phyloP scores from a whole-genome alignment of 768 basidiomycete species.

The Auricularia auricula-judae region DNA sequence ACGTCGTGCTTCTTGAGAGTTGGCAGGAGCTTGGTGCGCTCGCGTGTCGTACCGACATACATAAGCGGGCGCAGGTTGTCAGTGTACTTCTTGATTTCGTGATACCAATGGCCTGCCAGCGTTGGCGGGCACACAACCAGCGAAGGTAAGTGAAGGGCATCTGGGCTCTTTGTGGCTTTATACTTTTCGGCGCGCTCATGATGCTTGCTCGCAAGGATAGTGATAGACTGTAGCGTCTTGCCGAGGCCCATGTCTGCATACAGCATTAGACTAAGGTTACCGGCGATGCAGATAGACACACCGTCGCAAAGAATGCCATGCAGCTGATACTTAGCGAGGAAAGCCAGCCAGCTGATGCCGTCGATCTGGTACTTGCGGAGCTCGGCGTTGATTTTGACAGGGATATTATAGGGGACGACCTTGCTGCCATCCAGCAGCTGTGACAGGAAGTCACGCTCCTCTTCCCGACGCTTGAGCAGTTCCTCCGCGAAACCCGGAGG shows the following conservation, averaged over 20 bases:
- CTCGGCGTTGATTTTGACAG: slow-evolving; percentile 83
- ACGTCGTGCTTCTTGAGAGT: slow-evolving; percentile 67
- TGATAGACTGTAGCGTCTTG: slow-evolving; percentile 95
- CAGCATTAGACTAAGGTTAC: background rate
- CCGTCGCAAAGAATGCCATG: slow-evolving; percentile 98
- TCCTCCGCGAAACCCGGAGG: slow-evolving; percentile 87
- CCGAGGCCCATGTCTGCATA: slow-evolving; percentile 92
- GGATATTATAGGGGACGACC: slow-evolving; percentile 81
- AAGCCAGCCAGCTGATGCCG: slow-evolving; percentile 97
- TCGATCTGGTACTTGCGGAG: slow-evolving; percentile 97
- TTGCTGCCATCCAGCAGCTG: slow-evolving; percentile 93
- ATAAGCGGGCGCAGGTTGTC: slow-evolving; percentile 74
- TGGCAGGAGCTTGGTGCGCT: slow-evolving; percentile 57
- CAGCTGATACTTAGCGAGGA: slow-evolving; percentile 93
- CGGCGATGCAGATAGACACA: slow-evolving; percentile 22
- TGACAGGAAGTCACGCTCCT: slow-evolving; percentile 82
- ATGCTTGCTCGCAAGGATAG: slow-evolving; percentile 91
- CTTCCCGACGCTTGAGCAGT: slow-evolving; percentile 71
- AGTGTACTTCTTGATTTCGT: slow-evolving; percentile 89
- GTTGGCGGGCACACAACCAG: slow-evolving; percentile 96
- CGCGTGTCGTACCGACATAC: slow-evolving; percentile 80
- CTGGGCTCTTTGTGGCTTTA: slow-evolving; percentile 54
- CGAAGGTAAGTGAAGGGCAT: slow-evolving; percentile 80
- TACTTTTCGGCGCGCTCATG: slow-evolving; percentile 68
- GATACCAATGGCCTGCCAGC: slow-evolving; percentile 97